Base-by-base conservation (phyloP, 2,329 filamentous ascomycete species). In the Ceratocystis smalleyi region DNA sequence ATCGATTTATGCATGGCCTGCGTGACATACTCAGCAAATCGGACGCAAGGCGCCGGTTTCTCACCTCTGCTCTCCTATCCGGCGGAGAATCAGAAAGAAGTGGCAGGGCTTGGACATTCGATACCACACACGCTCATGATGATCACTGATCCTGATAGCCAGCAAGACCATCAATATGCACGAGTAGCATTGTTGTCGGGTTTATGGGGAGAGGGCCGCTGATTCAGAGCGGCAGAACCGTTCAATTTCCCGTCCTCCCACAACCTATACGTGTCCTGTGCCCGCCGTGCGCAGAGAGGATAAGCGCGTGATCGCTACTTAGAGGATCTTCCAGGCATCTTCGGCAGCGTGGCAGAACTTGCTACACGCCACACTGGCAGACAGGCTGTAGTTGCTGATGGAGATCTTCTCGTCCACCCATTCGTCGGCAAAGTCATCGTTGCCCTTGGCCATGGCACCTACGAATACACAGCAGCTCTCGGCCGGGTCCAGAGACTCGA, bases 291-390 rank as follows among this genome's bases (percentile, higher is more conserved):
- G 22, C 24, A 57, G 54, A 35, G 54, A 57, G 54, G 24, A 22
- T 32, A 57, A 15, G n/a, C 32, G 32, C 40, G 24, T 8, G 10
- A 17, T 49, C 24, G 27, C 32, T 22, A 27, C 57, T 81, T 85
- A 99, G 71, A 96, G 83, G 70, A 99, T 88, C 72, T 89, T 85
- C 94, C 94, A 99, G 43, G 87, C 87, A 74, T 99, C 94, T 77
- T 99, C 94, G 54, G 91, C 92, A 49, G 92, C 94, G 76, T 99
- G 94, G 76, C 94, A 97, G 80, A 99, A 97, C 76, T 97, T 99
- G 83, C 92, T 96, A 81, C 94, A 99, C 54, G 94, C 92, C 68
- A 99, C 94, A 78, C 92, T 97, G 67, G 94, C 94, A 72, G 90
- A 96, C 68, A 99, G 81, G 72, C 91, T 96, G 81, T 89, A 99